Base-by-base conservation (phyloP, 2,329 filamentous ascomycete genomes). In the Aspergillus floridensis region DNA sequence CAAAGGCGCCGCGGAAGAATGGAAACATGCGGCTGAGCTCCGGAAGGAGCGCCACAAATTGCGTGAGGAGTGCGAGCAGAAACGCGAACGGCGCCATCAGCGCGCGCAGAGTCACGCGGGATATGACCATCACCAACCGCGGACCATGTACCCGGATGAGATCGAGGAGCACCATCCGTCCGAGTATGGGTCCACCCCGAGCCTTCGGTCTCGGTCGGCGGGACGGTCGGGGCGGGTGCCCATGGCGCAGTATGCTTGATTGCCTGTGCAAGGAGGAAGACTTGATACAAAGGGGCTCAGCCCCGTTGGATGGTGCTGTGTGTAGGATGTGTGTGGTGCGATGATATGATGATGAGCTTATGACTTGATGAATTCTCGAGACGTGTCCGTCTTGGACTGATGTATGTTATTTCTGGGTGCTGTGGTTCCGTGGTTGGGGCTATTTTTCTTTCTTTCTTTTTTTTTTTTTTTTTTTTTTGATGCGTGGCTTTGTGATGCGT, bases 21-120 rank as follows among this genome's bases (percentile, higher is more conserved):
- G 87, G 85, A 86, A 88, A 73, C 84, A 88, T 70, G 85, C 86
- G 74, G 84, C 85, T 60, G 82, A 87, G 72, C 81, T 87, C 71
- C 80, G 84, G 60, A 81, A 83, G 65, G 80, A 82, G 68, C 80
- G 80, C 56, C 77, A 80, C 55, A 81, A 86, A 62, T 81, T 88
- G 59, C 80, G 84, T 65, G 70, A 78, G 52, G 78, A 83, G 68
- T 74, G 74, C 61, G 65, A 73, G 2, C 70, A 75, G 3, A 72
- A 74, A 38, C 78, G 78, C 22, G 68, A 71, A 8, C 82, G 83
- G 65, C 74, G 81, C 44, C 83, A 81, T 38, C 63, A 64, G 11
- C 68, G 70, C 1, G 56, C 65, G 26, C 66, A 63, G 50, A 73
- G 70, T 53, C 62, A 72, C 7, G 32, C 53, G 4, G 32, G 32